Evolutionary conservation across 2,329 filamentous ascomycete species (phyloP).

Genomic region (Claviceps digitariae): DNA sequence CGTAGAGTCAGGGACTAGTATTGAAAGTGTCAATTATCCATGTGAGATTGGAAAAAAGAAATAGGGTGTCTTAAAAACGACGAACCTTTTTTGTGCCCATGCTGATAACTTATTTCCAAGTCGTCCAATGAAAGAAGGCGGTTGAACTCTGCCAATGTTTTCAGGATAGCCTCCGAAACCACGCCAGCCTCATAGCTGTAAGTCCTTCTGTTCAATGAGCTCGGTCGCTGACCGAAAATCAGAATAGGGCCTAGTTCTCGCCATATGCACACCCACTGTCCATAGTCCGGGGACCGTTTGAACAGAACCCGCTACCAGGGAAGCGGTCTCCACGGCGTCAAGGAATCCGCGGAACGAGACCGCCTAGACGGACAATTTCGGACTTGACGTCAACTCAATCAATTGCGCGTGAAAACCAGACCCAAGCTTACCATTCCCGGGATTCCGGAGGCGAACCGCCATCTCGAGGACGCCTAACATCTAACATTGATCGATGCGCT

Average conservation of each 20-base stretch:
- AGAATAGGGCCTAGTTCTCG: background rate
- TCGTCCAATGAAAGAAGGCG: background rate
- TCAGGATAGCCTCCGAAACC: background rate
- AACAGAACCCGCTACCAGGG: conserved; percentile 1
- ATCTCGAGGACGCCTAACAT: background rate
- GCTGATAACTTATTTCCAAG: background rate
- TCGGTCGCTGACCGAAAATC: background rate
- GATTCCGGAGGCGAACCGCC: background rate
- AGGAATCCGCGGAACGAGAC: background rate
- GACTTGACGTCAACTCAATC: background rate
- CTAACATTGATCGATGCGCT: background rate
- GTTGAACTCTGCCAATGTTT: background rate
- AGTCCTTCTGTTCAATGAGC: background rate
- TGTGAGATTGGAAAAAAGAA: background rate
- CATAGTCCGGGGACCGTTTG: background rate
- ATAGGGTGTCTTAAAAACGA: no score
- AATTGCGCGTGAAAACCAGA: background rate
- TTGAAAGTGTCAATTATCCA: background rate
- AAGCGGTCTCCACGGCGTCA: background rate
- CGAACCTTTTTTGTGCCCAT: background rate
- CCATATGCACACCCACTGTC: background rate
- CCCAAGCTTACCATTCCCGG: background rate
- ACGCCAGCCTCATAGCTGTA: background rate
- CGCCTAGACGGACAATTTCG: background rate
- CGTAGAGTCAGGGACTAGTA: background rate